These are phyloP conservation scores for Pseudozyma sp. DNA, from an alignment of 1,284 basidiomycete species.

Conservation along the genomic window DNA sequence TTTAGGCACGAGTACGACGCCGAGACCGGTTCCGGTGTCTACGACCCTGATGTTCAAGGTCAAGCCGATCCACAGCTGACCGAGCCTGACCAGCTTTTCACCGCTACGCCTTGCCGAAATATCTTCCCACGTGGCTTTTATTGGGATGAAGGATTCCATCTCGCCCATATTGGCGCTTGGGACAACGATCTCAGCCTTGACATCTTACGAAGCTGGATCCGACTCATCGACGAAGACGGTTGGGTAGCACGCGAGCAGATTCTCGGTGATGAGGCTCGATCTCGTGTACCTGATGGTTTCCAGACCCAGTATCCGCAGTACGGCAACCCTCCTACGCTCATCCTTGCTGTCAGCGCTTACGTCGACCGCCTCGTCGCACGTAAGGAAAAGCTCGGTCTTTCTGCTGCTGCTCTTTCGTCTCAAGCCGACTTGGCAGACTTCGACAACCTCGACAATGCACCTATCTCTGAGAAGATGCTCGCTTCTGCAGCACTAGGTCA, in stretches of 20 bases:
- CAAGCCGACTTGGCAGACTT: conserved; percentile 19
- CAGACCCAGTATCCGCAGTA: conserved; percentile 90
- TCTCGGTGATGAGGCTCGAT: conserved; percentile 91
- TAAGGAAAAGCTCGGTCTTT: conserved; percentile 32
- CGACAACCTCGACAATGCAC: conserved; percentile 20
- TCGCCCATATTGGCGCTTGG: conserved; percentile 88
- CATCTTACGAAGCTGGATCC: conserved; percentile 88
- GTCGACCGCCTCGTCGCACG: conserved; percentile 77
- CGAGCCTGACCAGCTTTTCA: conserved; percentile 77
- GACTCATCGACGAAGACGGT: conserved; percentile 88
- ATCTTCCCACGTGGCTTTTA: conserved; percentile 98
- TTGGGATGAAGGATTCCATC: conserved; percentile 97
- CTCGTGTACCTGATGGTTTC: conserved; percentile 80
- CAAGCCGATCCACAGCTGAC: conserved; percentile 70
- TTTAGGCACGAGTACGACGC: conserved; percentile 88
- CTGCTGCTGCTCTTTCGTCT: conserved; percentile 12
- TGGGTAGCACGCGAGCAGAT: conserved; percentile 97
- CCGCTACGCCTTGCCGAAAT: conserved; percentile 90
- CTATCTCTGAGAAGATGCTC: conserved; percentile 37
- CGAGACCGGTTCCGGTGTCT: conserved; percentile 64
- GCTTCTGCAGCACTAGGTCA: conserved; percentile 72
- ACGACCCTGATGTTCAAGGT: conserved; percentile 47
- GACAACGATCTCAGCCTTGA: conserved; percentile 90
- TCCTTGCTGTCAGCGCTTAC: conserved; percentile 88
- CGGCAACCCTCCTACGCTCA: conserved; percentile 91